Evolutionary conservation across 2,329 filamentous ascomycete species (phyloP).

Genomic region (Purpureocillium takamizusanense): DNA sequence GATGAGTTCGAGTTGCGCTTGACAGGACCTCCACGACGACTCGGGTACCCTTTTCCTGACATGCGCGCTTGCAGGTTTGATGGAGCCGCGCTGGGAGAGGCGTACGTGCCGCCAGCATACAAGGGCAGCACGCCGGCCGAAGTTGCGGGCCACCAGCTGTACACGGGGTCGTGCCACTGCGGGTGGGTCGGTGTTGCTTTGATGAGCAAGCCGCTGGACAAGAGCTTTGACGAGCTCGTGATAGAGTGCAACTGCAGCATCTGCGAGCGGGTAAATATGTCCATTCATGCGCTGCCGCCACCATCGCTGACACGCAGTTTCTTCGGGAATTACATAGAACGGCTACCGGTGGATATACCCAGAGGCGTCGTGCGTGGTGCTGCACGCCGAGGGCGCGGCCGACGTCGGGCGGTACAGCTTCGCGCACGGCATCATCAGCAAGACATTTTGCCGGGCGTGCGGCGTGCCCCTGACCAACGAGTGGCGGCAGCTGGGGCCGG

Average conservation of each 20-base stretch:
- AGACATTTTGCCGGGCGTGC: slow-evolving; percentile 40
- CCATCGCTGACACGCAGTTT: background rate
- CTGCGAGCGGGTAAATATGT: slow-evolving; percentile 31
- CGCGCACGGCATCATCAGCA: slow-evolving; percentile 18
- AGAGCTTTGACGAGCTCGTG: slow-evolving; percentile 18
- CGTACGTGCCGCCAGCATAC: slow-evolving; percentile 26
- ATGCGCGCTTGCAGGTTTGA: slow-evolving; percentile 22
- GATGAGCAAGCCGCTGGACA: slow-evolving; percentile 31
- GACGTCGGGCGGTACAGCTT: slow-evolving; percentile 31
- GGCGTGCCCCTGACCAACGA: slow-evolving; percentile 32
- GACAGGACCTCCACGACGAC: no score
- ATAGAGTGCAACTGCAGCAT: slow-evolving; percentile 43
- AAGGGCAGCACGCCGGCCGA: slow-evolving; percentile 30
- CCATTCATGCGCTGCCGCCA: no score
- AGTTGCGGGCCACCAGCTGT: slow-evolving; percentile 28
- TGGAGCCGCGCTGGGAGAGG: slow-evolving; percentile 19
- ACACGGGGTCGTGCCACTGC: slow-evolving; percentile 45
- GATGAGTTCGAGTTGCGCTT: no score
- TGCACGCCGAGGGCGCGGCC: slow-evolving; percentile 25
- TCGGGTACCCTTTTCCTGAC: no score
- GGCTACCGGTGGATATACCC: slow-evolving; percentile 37
- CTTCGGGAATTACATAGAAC: no score
- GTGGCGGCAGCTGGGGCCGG: slow-evolving; percentile 18
- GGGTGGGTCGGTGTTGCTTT: slow-evolving; percentile 36
- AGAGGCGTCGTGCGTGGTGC: slow-evolving; percentile 23